A percentile compares a stretch with the other conserved stretches of the same genome.
Conservation (phyloP, 2,329 filamentous ascomycete genomes). For the Hypoxylon sp. region DNA sequence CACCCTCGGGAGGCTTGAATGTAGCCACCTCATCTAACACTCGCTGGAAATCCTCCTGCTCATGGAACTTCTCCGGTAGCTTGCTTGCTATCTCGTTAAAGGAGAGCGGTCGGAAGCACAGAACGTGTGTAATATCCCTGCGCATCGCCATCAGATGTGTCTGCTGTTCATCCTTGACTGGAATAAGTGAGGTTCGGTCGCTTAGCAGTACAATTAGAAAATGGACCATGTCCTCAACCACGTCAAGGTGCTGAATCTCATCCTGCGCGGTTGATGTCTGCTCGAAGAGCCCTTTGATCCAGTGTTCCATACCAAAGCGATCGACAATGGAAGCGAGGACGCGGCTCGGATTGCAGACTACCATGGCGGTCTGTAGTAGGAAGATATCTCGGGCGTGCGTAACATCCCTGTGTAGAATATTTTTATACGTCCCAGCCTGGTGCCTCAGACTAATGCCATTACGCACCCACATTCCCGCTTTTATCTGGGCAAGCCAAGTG, state of each 20-base stretch:
- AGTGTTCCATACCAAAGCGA: constrained; percentile 88
- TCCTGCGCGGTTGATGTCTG: constrained; percentile 82
- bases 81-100: constrained; percentile 92
- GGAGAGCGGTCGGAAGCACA: constrained; percentile 96
- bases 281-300: constrained; percentile 88
- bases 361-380: constrained; percentile 89
- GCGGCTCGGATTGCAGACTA: constrained; percentile 84
- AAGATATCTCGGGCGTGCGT: constrained; percentile 96
- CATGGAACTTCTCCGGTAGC: constrained; percentile 89
- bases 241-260: constrained; percentile 88
- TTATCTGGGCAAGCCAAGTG: constrained; percentile 98
- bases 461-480: constrained; percentile 97
- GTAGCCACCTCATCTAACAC: constrained; percentile 89
- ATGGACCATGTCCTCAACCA: constrained; percentile 96
- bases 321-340: constrained; percentile 93
- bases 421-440: constrained; percentile 93
- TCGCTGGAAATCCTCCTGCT: constrained; percentile 88
- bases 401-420: constrained; percentile 89
- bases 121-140: constrained; percentile 90
- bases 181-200: constrained; percentile 85
- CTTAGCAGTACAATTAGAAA: constrained; percentile 91
- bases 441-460: constrained; percentile 97
- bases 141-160: constrained; percentile 80
- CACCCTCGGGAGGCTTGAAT: constrained; percentile 90
- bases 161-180: constrained; percentile 74